Evolutionary conservation across 1,284 basidiomycete genomes (phyloP), one percentile per base, ranked within the genome.

Genomic region (Melampsora americana): DNA sequence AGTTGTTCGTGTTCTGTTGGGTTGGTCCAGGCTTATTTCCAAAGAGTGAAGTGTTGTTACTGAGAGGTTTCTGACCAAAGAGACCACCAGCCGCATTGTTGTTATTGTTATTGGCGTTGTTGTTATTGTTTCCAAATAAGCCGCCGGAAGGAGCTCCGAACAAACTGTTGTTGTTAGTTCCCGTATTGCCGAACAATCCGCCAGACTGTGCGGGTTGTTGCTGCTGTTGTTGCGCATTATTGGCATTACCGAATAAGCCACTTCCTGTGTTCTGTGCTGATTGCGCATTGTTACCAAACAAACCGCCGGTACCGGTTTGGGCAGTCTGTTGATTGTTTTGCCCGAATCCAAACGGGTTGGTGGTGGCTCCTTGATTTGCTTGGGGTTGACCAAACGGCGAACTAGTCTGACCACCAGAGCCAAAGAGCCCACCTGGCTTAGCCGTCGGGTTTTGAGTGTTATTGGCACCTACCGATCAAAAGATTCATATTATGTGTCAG

Each of bases 1-100:
- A 79, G 81, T 66, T 80, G 78, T 30, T 78, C 9, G 53, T 69
- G 30, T 62, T 76, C 20, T 69, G 66, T 48, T 62, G 59, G 62
- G 28, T 30, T 39, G 28, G n/a, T n/a, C n/a, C 62, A 28, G 46
- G 61, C 56, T 69, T 78, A 60, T 71, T 77, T 5, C 77, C 73
- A 30, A 76, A 73, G 2, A 78, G 67, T 0, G 78, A 74, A 39
- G 70, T 77, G 0, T 79, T 78, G 0, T 78, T 80, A 4, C 79
- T 42, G 39, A 80, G 78, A 11, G 80, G 79, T 59, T 80, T 79
- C 14, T 79, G 78, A 42, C 84, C 85, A 77, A 87, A 87, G n/a
- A 87, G 73, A 23, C 84, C 83, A 14, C 84, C 79, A 42, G 83
- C 82, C 1, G 82, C 82, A 18, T 79, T 82, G 39, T 78, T 78